These are phyloP conservation scores for Geosmithia flava DNA, from an alignment of 2,329 filamentous ascomycete genomes.

Conservation along the genomic window DNA sequence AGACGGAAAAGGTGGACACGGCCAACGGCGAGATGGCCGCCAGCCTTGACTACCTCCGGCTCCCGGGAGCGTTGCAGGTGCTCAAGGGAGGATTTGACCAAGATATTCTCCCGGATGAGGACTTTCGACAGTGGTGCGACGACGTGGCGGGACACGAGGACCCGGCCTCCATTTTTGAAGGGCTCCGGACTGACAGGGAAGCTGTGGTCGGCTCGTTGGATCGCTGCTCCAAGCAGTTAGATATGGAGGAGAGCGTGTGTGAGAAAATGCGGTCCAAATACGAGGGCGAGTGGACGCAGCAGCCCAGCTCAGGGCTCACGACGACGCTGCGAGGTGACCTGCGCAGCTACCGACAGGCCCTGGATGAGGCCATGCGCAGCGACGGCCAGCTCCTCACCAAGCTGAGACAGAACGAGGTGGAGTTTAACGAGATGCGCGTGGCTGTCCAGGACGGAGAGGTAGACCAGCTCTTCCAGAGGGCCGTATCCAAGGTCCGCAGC, in stretches of 20 bases:
- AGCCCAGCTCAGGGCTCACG: conserved; percentile 83
- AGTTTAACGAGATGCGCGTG: conserved; percentile 90
- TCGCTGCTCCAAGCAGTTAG: conserved; percentile 72
- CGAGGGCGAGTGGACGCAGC: conserved; percentile 90
- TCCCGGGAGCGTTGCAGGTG: conserved; percentile 81
- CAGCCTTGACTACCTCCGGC: conserved; percentile 82
- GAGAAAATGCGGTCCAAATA: conserved; percentile 99
- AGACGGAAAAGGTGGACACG: conserved; percentile 84
- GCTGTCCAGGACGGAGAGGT: conserved; percentile 80
- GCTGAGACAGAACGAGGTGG: conserved; percentile 70
- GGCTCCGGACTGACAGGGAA: conserved; percentile 65
- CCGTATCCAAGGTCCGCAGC: conserved; percentile 58
- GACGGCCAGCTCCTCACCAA: conserved; percentile 76
- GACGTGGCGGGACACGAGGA: conserved; percentile 80
- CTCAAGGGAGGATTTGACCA: conserved; percentile 89
- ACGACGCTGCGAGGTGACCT: conserved; percentile 80
- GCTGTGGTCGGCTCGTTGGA: conserved; percentile 63
- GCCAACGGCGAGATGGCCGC: conserved; percentile 95
- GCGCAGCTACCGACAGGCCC: conserved; percentile 72
- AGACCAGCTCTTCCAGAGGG: conserved; percentile 78
- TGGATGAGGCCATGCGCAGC: conserved; percentile 80
- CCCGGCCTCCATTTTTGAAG: conserved; percentile 68
- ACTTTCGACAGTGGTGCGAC: conserved; percentile 88
- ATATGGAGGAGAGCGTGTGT: conserved; percentile 95
- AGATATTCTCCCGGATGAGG: conserved; percentile 75